These are phyloP conservation scores for Fraxinus sp. DNA, from an alignment of 305 asterid species.

Conservation along the genomic window DNA sequence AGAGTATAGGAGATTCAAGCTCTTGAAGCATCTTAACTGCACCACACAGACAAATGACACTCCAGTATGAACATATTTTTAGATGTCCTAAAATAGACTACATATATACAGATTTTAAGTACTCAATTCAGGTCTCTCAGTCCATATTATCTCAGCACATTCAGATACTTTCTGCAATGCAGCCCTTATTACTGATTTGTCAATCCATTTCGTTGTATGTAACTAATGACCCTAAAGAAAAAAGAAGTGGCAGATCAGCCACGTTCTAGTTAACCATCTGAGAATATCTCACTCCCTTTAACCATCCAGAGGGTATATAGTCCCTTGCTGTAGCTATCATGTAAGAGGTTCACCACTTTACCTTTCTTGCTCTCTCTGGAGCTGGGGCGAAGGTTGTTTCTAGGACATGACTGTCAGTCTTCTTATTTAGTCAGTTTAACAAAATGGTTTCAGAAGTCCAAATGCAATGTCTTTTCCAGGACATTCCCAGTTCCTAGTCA, in stretches of 20 bases:
- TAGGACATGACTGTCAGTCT: conserved; percentile 9
- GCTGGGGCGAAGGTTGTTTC: not conserved
- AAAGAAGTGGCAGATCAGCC: not conserved
- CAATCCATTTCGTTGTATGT: not conserved
- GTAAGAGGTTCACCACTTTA: not conserved
- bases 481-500: not conserved
- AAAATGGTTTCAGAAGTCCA: not conserved
- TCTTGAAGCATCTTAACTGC: not conserved
- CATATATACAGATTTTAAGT: not conserved
- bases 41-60: not conserved
- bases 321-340: not conserved
- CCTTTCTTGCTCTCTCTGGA: not conserved
- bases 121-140: not conserved
- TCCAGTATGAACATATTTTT: not conserved
- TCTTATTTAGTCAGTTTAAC: not conserved
- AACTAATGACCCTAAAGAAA: not conserved
- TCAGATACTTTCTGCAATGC: conserved; percentile 6
- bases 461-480: not conserved
- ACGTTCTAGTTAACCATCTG: conserved; percentile 3
- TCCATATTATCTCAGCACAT: not conserved
- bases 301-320: not conserved
- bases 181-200: not conserved
- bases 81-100: not conserved
- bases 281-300: not conserved
- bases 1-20: not conserved